These are phyloP conservation scores for Fusarium sp. DNA, from an alignment of 2,329 filamentous ascomycete genomes.

Conservation along the genomic window DNA sequence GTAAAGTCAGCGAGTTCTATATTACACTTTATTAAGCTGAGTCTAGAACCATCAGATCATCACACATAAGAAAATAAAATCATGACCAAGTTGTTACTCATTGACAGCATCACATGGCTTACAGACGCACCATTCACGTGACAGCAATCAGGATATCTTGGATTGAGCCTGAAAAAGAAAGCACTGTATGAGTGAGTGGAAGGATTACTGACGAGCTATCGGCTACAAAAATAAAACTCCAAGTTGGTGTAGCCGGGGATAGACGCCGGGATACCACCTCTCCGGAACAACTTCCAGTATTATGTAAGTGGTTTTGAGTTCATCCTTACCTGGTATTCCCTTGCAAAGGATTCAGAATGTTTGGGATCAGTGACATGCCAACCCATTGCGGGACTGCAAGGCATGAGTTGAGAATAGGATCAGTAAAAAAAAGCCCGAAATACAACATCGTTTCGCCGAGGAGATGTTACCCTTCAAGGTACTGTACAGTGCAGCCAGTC, in stretches of 20 bases:
- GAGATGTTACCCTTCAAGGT: background rate
- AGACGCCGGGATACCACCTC: background rate
- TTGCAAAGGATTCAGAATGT: slow-evolving; percentile 13
- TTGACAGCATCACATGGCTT: background rate
- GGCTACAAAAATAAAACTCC: background rate
- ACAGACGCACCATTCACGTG: background rate
- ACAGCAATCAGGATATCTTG: background rate
- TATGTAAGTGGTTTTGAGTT: background rate
- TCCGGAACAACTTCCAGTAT: slow-evolving; percentile 1
- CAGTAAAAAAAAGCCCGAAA: background rate
- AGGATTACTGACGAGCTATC: background rate
- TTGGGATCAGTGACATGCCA: slow-evolving; percentile 15
- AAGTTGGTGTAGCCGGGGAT: background rate
- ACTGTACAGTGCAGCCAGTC: background rate
- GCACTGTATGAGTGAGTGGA: background rate
- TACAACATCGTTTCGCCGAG: background rate
- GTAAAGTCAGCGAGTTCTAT: background rate
- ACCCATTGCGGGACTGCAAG: background rate
- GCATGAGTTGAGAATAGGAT: background rate
- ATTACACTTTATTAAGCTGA: background rate
- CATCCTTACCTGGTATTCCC: background rate
- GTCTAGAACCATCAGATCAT: slow-evolving; percentile 10
- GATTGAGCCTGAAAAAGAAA: background rate
- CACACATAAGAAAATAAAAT: background rate
- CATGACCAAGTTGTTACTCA: background rate